Evolutionary conservation across 805 yeast genomes (phyloP).

Genomic region (Starmerella vitae): DNA sequence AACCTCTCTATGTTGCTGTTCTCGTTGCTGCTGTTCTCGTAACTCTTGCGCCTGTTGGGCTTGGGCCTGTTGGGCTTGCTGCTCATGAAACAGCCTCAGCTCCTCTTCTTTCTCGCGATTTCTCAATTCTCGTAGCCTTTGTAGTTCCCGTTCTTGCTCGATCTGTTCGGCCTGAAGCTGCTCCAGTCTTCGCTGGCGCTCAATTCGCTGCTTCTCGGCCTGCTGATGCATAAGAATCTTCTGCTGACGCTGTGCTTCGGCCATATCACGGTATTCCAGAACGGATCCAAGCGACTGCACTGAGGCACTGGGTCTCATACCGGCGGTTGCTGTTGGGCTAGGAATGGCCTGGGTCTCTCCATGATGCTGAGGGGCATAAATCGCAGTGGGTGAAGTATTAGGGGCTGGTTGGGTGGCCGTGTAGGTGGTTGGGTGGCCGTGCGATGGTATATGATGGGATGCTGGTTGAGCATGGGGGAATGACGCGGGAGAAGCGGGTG

Average conservation of each 20-base stretch:
- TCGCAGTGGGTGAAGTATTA: background rate
- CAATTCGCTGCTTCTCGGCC: slow-evolving; percentile 10
- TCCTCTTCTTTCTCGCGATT: slow-evolving; percentile 1
- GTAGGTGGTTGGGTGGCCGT: background rate
- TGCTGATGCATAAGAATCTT: slow-evolving; percentile 7
- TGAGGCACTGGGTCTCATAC: slow-evolving; percentile 10
- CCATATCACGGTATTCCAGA: slow-evolving; percentile 2
- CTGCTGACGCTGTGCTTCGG: slow-evolving; percentile 9
- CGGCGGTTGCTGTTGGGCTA: slow-evolving; percentile 3
- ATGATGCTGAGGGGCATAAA: background rate
- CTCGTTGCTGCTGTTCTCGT: slow-evolving; percentile 1
- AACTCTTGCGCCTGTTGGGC: background rate
- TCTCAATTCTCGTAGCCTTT: slow-evolving; percentile 1
- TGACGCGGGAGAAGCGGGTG: too few species aligned
- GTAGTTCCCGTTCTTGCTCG: slow-evolving; percentile 9
- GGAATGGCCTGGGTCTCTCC: slow-evolving; percentile 12
- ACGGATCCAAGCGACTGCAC: slow-evolving; percentile 4
- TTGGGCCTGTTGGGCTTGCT: background rate
- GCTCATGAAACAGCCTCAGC: slow-evolving; percentile 1
- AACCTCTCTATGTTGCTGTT: background rate
- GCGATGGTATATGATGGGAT: too few species aligned
- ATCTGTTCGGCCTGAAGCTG: background rate
- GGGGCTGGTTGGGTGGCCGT: background rate
- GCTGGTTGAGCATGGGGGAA: too few species aligned
- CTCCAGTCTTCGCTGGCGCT: background rate